phyloP scores from a whole-genome alignment of 345 rosid species.

The Lepidium aucheri region DNA sequence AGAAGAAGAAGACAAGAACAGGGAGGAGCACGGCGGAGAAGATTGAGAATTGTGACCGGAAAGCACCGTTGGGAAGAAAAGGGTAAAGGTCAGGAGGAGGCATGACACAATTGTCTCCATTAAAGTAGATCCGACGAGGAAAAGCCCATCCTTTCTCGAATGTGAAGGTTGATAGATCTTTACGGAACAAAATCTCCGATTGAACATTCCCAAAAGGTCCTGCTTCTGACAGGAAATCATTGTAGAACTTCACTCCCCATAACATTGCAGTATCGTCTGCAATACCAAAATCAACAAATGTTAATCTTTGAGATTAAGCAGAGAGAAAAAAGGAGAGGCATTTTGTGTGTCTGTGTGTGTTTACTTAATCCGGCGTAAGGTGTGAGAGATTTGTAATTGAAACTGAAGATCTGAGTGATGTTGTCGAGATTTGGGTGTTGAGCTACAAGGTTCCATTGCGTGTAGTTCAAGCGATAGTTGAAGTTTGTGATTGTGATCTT shows the following conservation, averaged over 20 bases:
- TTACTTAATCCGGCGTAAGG: slow-evolving; percentile 77
- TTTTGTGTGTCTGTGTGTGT: slow-evolving; percentile 10
- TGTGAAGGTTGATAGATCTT: slow-evolving; percentile 63
- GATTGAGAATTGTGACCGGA: slow-evolving; percentile 26
- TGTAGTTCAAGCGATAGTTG: slow-evolving; percentile 66
- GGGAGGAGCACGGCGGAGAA: slow-evolving; percentile 19
- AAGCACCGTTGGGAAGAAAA: slow-evolving; percentile 60
- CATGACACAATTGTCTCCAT: slow-evolving; percentile 91
- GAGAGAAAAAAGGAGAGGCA: neutral
- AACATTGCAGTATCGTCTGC: slow-evolving; percentile 91
- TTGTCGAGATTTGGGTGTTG: slow-evolving; percentile 87
- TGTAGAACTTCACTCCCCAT: slow-evolving; percentile 83
- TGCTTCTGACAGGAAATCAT: slow-evolving; percentile 75
- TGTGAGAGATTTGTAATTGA: slow-evolving; percentile 59
- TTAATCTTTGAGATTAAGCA: neutral
- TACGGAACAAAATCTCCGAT: slow-evolving; percentile 74
- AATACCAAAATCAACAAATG: neutral
- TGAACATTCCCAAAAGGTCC: slow-evolving; percentile 82
- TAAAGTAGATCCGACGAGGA: slow-evolving; percentile 76
- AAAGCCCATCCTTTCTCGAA: slow-evolving; percentile 95
- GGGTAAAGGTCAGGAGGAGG: slow-evolving; percentile 92
- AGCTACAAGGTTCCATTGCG: slow-evolving; percentile 79
- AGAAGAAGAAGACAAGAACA: slow-evolving; percentile 11
- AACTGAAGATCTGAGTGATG: slow-evolving; percentile 69
- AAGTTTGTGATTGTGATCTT: slow-evolving; percentile 84